Evolutionary conservation across 2,329 filamentous ascomycete genomes (phyloP).

Genomic region (Coccinonectria pachysandricola): DNA sequence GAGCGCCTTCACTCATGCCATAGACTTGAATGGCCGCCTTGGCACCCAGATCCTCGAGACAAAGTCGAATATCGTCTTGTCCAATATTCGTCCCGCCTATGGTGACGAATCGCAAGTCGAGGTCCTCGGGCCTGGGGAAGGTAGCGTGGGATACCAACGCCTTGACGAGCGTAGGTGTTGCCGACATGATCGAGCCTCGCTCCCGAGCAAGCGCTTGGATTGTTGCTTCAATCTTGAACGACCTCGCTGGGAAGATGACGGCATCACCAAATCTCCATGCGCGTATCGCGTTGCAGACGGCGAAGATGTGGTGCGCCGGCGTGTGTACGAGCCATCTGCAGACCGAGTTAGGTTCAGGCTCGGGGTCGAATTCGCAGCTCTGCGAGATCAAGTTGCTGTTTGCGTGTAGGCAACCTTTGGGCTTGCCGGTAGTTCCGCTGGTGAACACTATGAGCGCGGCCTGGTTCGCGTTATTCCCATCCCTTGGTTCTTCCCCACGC

Average conservation of each 20-base stretch:
- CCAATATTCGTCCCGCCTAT: slow-evolving; percentile 24
- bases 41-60: slow-evolving; percentile 22
- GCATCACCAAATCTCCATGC: slow-evolving; percentile 26
- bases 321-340: slow-evolving; percentile 29
- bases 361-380: slow-evolving; percentile 26
- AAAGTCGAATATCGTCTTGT: slow-evolving; percentile 22
- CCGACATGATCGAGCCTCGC: slow-evolving; percentile 28
- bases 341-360: slow-evolving; percentile 16
- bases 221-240: slow-evolving; percentile 24
- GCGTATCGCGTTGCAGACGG: slow-evolving; percentile 28
- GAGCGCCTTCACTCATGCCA: slow-evolving; percentile 36
- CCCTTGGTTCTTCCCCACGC: neutral
- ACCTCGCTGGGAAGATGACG: slow-evolving; percentile 25
- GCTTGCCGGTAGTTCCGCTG: slow-evolving; percentile 37
- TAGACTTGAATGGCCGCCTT: slow-evolving; percentile 27
- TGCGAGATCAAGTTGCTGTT: slow-evolving; percentile 29
- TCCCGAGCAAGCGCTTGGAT: slow-evolving; percentile 22
- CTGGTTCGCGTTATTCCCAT: slow-evolving; percentile 21
- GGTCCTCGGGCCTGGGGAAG: slow-evolving; percentile 16
- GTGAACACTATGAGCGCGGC: slow-evolving; percentile 31
- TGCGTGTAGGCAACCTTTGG: slow-evolving; percentile 35
- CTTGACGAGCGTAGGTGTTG: slow-evolving; percentile 28
- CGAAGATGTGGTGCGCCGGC: slow-evolving; percentile 28
- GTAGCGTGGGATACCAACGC: slow-evolving; percentile 21
- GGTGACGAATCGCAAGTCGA: slow-evolving; percentile 24